Base-by-base conservation (phyloP, 805 yeast species). In the Wickerhamiella australiensis region DNA sequence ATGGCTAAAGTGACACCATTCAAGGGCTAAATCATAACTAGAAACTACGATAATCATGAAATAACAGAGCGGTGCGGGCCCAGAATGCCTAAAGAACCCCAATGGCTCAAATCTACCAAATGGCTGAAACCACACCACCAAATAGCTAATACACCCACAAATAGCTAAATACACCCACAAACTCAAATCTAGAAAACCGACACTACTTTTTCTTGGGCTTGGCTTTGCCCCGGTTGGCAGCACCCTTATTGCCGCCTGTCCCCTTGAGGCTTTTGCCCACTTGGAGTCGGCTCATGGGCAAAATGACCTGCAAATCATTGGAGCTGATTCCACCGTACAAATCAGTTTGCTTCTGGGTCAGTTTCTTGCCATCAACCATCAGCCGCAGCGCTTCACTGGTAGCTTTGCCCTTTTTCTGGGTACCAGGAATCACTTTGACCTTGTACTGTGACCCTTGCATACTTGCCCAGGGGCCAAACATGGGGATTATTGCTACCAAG, bases 381-480 rank as follows among this genome's bases (percentile, higher is more conserved):
- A 73, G 74, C 49, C 76, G 71, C 52, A 85, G 58, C 1, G 80
- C 72, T 52, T 87, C 96, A 50, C 73, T 72, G 31, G 85, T 69
- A 1, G 92, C 80, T 61, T 92, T 92, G 1, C 96, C 95, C 61
- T 90, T 88, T 63, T 92, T 92, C 23, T 80, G 79, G 25, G 74
- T 70, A 2, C 85, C 85, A 0, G 95, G 88, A 56, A 79, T 84
- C 26, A 90, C 66, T 62, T 90, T 90, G 31, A 85, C 80, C 62
- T 86, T 86, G 66, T 84, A 87, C 59, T 83, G 80, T 63, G 73
- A 77, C 61, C 82, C 82, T 52, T 69, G 73, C 54, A 92, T 63
- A 0, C 96, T 74, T 11, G 76, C 65, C 95, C 96, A 92, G 2
- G 98, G 98, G 0, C 92, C 96, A 71, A 87, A 90, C 17, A 85